Conservation (phyloP, 768 basidiomycete species). For the Rhodosporidiobolus odoratus region DNA sequence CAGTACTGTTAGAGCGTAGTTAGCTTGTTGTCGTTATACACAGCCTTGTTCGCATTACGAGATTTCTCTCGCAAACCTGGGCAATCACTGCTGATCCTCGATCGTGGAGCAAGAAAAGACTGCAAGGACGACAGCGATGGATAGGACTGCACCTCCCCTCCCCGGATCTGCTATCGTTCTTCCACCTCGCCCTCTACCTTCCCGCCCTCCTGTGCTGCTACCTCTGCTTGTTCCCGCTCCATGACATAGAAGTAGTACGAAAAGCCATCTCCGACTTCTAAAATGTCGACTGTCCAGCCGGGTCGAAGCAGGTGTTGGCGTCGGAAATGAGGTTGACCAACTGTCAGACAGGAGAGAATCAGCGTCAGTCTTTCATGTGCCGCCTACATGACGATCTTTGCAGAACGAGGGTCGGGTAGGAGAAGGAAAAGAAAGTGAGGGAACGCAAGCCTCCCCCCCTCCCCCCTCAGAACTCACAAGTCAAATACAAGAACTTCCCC, state of each 20-base stretch:
- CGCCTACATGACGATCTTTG: no score
- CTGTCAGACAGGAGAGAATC: no score
- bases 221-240: neutral
- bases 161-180: neutral
- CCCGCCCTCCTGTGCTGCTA: neutral
- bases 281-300: slow-evolving; percentile 61
- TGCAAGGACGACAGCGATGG: no score
- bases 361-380: no score
- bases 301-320: slow-evolving; percentile 59
- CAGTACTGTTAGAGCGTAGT: neutral
- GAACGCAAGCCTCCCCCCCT: no score
- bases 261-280: slow-evolving; percentile 25
- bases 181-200: neutral
- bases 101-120: no score
- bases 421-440: no score
- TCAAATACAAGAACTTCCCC: slow-evolving; percentile 69
- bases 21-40: neutral
- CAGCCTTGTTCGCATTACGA: no score
- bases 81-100: no score
- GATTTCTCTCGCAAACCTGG: no score
- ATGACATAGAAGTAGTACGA: neutral
- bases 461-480: slow-evolving; percentile 50
- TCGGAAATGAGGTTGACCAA: slow-evolving; percentile 85
- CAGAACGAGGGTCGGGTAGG: no score
- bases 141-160: no score